phyloP scores from a whole-genome alignment of 2,329 filamentous ascomycete species.

The Hysterium pulicare region DNA sequence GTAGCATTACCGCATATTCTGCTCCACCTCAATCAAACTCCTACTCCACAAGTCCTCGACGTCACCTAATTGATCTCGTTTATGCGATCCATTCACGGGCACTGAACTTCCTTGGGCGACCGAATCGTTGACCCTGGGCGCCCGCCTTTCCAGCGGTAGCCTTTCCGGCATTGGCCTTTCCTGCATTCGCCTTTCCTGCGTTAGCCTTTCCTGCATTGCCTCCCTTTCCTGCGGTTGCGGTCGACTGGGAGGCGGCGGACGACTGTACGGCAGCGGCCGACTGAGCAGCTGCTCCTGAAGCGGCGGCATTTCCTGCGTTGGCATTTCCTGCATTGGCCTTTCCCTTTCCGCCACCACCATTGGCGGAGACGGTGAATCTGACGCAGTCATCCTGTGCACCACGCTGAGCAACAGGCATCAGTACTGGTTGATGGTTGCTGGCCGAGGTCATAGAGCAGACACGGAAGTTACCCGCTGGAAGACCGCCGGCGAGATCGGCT shows the following conservation, averaged over 20 bases:
- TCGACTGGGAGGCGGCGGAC: neutral
- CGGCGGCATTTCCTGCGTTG: neutral
- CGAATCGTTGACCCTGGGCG: constrained; percentile 19
- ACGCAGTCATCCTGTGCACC: constrained; percentile 54
- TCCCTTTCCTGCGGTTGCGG: neutral
- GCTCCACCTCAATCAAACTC: constrained; percentile 2
- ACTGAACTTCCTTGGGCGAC: constrained; percentile 26
- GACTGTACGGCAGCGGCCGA: neutral
- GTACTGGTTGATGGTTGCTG: constrained; percentile 54
- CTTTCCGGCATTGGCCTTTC: constrained; percentile 1
- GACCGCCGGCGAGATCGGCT: constrained; percentile 45
- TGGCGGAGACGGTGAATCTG: constrained; percentile 43
- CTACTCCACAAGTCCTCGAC: neutral
- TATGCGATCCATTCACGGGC: constrained; percentile 33
- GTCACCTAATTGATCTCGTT: neutral
- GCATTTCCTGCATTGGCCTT: constrained; percentile 4
- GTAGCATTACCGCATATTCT: constrained; percentile 28
- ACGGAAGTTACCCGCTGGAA: constrained; percentile 49
- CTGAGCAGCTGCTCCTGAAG: neutral
- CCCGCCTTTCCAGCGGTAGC: no score
- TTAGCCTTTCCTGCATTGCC: neutral
- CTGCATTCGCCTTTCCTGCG: neutral
- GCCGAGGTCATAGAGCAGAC: constrained; percentile 52
- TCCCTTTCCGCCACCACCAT: constrained; percentile 1
- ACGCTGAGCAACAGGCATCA: constrained; percentile 57